A percentile compares a stretch with the other conserved stretches of the same genome.
These are phyloP conservation scores for Oryza punctata DNA, from an alignment of 176 grass and related monocot species.

Conservation along the genomic window DNA sequence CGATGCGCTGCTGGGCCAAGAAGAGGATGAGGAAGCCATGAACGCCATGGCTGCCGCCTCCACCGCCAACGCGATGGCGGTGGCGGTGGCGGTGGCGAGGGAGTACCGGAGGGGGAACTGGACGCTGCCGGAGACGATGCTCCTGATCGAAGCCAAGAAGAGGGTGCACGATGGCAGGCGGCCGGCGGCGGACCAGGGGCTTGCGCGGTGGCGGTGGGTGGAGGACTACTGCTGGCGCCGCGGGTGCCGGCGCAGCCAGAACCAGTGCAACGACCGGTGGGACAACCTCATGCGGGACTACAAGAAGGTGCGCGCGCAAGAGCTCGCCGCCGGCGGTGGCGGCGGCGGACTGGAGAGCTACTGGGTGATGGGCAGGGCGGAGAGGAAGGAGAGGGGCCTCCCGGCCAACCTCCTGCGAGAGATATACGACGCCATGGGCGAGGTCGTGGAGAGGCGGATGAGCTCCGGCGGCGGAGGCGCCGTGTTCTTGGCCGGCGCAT, in stretches of 20 bases:
- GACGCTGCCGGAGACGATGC: slow-evolving; percentile 86
- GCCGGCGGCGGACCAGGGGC: slow-evolving; percentile 49
- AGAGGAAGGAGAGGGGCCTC: slow-evolving; percentile 73
- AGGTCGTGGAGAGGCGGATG: slow-evolving; percentile 59
- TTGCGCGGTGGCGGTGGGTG: slow-evolving; percentile 90
- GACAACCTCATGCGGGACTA: slow-evolving; percentile 97
- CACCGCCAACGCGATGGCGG: slow-evolving; percentile 26
- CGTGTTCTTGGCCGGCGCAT: not conserved
- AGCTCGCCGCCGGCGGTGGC: slow-evolving; percentile 42
- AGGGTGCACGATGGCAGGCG: slow-evolving; percentile 65
- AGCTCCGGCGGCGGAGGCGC: slow-evolving; percentile 12
- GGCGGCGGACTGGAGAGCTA: slow-evolving; percentile 36
- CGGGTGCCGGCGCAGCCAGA: slow-evolving; percentile 86
- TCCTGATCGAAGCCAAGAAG: slow-evolving; percentile 85
- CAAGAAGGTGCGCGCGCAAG: slow-evolving; percentile 96
- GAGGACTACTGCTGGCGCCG: slow-evolving; percentile 96
- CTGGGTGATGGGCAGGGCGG: slow-evolving; percentile 78
- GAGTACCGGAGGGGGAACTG: slow-evolving; percentile 91
- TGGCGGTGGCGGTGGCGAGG: slow-evolving; percentile 32
- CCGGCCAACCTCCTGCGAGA: slow-evolving; percentile 78
- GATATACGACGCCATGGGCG: slow-evolving; percentile 71
- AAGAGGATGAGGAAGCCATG: slow-evolving; percentile 12
- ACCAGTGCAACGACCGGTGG: slow-evolving; percentile 99
- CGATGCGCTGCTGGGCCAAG: slow-evolving; percentile 32
- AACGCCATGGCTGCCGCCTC: not conserved